phyloP scores from a whole-genome alignment of 1,139 yeast species.

The Blastobotrys raffinosifermentans region DNA sequence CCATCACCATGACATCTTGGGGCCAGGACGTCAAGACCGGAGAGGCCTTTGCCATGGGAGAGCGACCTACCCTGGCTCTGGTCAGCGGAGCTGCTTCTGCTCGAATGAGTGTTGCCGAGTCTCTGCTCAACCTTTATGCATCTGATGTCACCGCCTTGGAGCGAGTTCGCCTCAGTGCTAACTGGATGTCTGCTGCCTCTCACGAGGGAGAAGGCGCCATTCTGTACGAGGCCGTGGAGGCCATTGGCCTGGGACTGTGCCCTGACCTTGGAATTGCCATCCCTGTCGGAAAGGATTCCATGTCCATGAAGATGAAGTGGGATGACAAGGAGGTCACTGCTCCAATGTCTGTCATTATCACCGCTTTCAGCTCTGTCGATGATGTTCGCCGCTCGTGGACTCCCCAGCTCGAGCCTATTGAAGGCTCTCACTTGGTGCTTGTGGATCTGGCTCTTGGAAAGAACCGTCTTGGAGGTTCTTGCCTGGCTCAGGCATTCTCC shows the following conservation, averaged over 20 bases:
- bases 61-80: slow-evolving; percentile 85
- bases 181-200: slow-evolving; percentile 99
- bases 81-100: slow-evolving; percentile 96
- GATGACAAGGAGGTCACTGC: slow-evolving; percentile 82
- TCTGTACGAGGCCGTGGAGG: slow-evolving; percentile 94
- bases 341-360: slow-evolving; percentile 85
- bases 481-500: slow-evolving; percentile 87
- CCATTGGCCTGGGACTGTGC: slow-evolving; percentile 90
- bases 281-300: slow-evolving; percentile 98
- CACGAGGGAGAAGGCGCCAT: slow-evolving; percentile 95
- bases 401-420: slow-evolving; percentile 58
- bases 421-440: slow-evolving; percentile 56
- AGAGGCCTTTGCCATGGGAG: slow-evolving; percentile 98
- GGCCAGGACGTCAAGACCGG: slow-evolving; percentile 78
- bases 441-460: slow-evolving; percentile 70
- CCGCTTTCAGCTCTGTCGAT: slow-evolving; percentile 85
- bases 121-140: slow-evolving; percentile 80
- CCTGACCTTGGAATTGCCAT: slow-evolving; percentile 88
- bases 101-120: slow-evolving; percentile 93
- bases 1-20: slow-evolving; percentile 87
- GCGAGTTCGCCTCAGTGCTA: slow-evolving; percentile 83
- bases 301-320: slow-evolving; percentile 99
- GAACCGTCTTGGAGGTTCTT: slow-evolving; percentile 77
- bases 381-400: slow-evolving; percentile 94
- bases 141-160: slow-evolving; percentile 78